A percentile compares a stretch with the other conserved stretches of the same genome.
Evolutionary conservation across 345 rosid genomes (phyloP).

Genomic region (Firmiana major): DNA sequence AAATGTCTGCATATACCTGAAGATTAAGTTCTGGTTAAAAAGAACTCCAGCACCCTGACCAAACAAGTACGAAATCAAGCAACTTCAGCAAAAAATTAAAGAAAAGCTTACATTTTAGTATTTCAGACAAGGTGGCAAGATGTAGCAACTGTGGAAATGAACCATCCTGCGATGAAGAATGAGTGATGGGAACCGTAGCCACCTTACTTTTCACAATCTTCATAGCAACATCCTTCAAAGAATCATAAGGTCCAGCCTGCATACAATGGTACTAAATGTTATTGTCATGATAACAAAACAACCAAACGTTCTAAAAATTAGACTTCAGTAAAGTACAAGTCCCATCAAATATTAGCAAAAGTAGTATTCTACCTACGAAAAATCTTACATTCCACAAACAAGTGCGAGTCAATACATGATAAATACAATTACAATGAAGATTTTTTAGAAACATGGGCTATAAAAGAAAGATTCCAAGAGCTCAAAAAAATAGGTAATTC

Average conservation of each 20-base stretch:
- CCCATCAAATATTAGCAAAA: background rate
- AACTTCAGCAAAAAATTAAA: background rate
- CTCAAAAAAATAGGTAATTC: background rate
- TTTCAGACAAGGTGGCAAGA: conserved; percentile 91
- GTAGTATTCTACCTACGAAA: background rate
- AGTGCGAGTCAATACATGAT: background rate
- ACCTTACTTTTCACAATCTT: conserved; percentile 78
- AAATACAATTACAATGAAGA: background rate
- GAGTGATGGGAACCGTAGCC: conserved; percentile 71
- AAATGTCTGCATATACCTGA: conserved; percentile 95
- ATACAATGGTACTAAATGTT: conserved; percentile 9
- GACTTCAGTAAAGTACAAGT: background rate
- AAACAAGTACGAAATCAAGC: conserved; percentile 5
- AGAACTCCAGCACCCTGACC: conserved; percentile 12
- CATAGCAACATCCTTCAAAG: conserved; percentile 72
- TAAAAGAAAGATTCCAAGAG: background rate
- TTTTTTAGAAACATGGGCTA: background rate
- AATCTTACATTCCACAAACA: background rate
- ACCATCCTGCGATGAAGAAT: conserved; percentile 54
- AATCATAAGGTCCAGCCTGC: conserved; percentile 93
- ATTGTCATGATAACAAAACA: background rate
- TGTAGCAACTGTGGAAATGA: conserved; percentile 77
- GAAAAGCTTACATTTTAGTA: conserved; percentile 71
- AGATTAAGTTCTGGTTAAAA: conserved; percentile 29
- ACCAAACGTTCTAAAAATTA: background rate